Conservation (phyloP, 1,284 basidiomycete genomes). For the Rhodofomes roseus region DNA sequence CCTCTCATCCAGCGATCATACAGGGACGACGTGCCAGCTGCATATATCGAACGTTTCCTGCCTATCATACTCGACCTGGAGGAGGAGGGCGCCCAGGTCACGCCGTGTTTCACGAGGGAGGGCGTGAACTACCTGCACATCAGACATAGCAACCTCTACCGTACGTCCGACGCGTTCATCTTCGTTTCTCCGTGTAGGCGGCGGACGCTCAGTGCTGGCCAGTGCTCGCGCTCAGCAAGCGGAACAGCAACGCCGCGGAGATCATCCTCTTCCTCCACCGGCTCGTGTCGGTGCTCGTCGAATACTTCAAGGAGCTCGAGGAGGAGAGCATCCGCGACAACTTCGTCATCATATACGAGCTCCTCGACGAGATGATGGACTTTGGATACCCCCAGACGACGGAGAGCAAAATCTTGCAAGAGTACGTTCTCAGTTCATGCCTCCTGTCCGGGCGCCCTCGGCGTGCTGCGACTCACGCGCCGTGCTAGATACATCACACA, state of each 20-base stretch:
- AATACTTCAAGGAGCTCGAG: constrained; percentile 99
- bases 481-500: constrained; percentile 90
- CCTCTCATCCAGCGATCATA: constrained; percentile 98
- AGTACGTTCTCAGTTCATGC: constrained; percentile 49
- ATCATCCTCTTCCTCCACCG: constrained; percentile 97
- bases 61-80: constrained; percentile 95
- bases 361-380: constrained; percentile 99
- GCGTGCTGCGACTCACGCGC: neutral
- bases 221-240: constrained; percentile 96
- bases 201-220: neutral
- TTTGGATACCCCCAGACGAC: constrained; percentile 99
- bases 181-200: neutral
- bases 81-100: constrained; percentile 93
- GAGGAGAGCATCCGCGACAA: constrained; percentile 99
- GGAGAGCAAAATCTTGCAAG: constrained; percentile 98
- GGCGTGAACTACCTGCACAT: constrained; percentile 99
- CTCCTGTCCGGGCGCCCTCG: neutral
- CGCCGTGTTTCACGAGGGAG: constrained; percentile 92
- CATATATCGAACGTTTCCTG: constrained; percentile 91
- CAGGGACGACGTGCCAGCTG: constrained; percentile 90
- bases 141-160: constrained; percentile 94
- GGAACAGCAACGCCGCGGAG: constrained; percentile 95
- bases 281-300: constrained; percentile 84
- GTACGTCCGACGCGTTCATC: constrained; percentile 46
- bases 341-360: constrained; percentile 96